Percentiles rank a stretch among this genome's conserved stretches.
phyloP scores from a whole-genome alignment of 345 rosid genomes.

The Litchi chinensis region DNA sequence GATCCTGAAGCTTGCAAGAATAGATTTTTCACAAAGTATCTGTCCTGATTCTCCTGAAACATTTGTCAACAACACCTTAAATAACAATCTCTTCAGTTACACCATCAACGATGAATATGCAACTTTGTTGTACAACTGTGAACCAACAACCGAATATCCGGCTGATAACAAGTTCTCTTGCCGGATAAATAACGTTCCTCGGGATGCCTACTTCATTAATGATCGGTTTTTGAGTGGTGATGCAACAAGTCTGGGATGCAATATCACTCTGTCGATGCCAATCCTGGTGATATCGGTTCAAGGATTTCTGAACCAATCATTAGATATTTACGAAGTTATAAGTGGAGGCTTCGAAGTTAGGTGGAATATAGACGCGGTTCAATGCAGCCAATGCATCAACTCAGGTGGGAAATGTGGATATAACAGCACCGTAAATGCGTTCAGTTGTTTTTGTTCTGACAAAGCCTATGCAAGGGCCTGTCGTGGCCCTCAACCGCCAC shows the following conservation, averaged over 20 bases:
- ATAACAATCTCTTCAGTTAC: background rate
- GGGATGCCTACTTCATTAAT: background rate
- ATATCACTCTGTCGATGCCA: background rate
- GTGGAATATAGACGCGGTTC: conserved; percentile 16
- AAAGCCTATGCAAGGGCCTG: conserved; percentile 3
- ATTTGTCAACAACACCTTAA: background rate
- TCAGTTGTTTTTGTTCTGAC: conserved; percentile 22
- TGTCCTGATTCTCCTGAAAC: background rate
- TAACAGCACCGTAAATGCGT: conserved; percentile 2
- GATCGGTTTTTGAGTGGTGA: background rate
- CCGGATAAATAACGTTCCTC: background rate
- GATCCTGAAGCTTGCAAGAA: conserved; percentile 15
- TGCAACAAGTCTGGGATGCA: background rate
- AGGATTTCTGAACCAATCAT: background rate
- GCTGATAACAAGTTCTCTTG: background rate
- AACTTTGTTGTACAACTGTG: conserved; percentile 16
- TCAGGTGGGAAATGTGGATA: conserved; percentile 33
- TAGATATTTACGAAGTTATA: background rate
- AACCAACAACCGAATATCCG: background rate
- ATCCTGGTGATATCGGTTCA: conserved; percentile 1
- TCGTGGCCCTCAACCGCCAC: background rate
- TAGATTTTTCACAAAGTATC: background rate
- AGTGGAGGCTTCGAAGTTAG: conserved; percentile 29
- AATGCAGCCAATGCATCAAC: background rate
- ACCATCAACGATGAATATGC: background rate